phyloP scores from a whole-genome alignment of 257 asterid genomes.

The Lavandula angustifolia region DNA sequence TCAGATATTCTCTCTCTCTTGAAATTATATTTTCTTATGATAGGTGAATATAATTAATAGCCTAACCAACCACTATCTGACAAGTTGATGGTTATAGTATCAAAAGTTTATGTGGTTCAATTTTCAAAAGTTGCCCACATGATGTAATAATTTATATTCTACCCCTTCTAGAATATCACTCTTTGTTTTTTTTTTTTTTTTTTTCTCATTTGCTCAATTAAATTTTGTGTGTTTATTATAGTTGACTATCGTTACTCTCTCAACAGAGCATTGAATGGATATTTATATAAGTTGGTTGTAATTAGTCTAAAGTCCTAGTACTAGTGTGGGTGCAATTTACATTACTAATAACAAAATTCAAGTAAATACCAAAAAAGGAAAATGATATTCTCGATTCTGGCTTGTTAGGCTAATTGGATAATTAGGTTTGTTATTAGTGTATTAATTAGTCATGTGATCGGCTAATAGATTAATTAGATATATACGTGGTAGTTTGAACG shows the following conservation, averaged over 20 bases:
- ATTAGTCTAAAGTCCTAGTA: no score
- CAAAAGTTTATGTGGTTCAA: conserved; percentile 21
- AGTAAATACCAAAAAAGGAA: not conserved
- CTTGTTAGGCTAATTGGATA: conserved; percentile 26
- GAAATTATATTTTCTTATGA: conserved; percentile 2
- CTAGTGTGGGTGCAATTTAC: no score
- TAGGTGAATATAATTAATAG: conserved; percentile 14
- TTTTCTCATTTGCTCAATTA: no score
- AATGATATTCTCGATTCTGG: not conserved
- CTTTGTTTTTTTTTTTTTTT: not conserved
- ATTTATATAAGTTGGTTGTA: not conserved
- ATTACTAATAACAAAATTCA: not conserved
- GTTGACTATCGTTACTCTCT: no score
- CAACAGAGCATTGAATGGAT: no score
- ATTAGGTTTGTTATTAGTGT: conserved; percentile 6
- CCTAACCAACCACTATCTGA: conserved; percentile 13
- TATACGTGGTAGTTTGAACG: conserved; percentile 27
- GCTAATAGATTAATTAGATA: conserved; percentile 13
- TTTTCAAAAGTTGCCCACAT: conserved; percentile 30
- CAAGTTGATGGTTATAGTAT: conserved; percentile 8
- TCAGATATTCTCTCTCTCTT: conserved; percentile 30
- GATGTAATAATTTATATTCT: not conserved
- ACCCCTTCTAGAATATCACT: conserved; percentile 2
- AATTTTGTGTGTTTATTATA: no score
- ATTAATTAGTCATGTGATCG: conserved; percentile 22